phyloP scores from a whole-genome alignment of 352 stramenopile species.

The Phytophthora pini region DNA sequence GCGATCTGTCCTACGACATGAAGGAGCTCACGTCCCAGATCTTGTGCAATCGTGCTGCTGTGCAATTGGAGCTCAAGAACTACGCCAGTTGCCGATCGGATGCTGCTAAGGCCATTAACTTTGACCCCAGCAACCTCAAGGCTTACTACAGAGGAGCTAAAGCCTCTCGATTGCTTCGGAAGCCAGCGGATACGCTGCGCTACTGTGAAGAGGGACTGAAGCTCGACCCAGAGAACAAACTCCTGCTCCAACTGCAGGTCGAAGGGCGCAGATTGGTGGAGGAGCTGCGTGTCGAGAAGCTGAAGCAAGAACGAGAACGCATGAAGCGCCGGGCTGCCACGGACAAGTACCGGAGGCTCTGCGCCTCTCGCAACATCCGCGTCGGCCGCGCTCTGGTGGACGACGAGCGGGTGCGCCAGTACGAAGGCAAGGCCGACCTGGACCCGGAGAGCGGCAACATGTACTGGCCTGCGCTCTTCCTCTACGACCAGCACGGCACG shows the following conservation, averaged over 20 bases:
- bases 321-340: slow-evolving; percentile 73
- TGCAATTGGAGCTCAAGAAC: slow-evolving; percentile 87
- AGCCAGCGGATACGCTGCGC: slow-evolving; percentile 77
- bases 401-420: slow-evolving; percentile 83
- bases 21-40: slow-evolving; percentile 79
- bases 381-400: slow-evolving; percentile 80
- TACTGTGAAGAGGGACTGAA: slow-evolving; percentile 85
- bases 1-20: slow-evolving; percentile 69
- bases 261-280: slow-evolving; percentile 68
- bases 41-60: slow-evolving; percentile 80
- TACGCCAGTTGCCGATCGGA: slow-evolving; percentile 87
- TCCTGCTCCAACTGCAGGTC: slow-evolving; percentile 71
- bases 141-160: slow-evolving; percentile 88
- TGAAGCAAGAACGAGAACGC: slow-evolving; percentile 70
- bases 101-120: slow-evolving; percentile 70
- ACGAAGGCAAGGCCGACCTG: slow-evolving; percentile 82
- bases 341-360: slow-evolving; percentile 85
- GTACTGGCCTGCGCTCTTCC: slow-evolving; percentile 84
- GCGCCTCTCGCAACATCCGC: slow-evolving; percentile 59
- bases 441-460: slow-evolving; percentile 67
- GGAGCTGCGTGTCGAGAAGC: slow-evolving; percentile 63
- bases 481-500: slow-evolving; percentile 87
- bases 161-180: slow-evolving; percentile 80
- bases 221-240: slow-evolving; percentile 78
- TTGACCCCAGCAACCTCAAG: slow-evolving; percentile 82